Evolutionary conservation across 2,329 filamentous ascomycete species (phyloP).

Genomic region (Exophiala xenobiotica): DNA sequence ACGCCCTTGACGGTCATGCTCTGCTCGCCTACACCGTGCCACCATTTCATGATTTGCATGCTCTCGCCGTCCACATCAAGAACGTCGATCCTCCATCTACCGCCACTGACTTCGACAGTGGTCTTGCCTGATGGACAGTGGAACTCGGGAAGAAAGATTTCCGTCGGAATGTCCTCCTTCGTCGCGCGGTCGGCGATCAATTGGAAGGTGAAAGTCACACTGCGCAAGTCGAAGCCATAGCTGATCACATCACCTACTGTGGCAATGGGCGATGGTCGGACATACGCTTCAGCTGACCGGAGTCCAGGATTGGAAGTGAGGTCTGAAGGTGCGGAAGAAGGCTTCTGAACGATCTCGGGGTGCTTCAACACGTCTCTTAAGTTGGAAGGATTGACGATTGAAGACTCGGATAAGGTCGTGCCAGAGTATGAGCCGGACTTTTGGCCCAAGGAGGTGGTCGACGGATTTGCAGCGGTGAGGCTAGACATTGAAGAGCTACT

Average conservation of each 20-base stretch:
- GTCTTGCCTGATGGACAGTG: constrained; percentile 80
- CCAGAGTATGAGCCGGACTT: constrained; percentile 54
- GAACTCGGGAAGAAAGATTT: constrained; percentile 84
- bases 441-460: constrained; percentile 37
- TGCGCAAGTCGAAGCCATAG: constrained; percentile 79
- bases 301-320: constrained; percentile 60
- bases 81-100: constrained; percentile 82
- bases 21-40: constrained; percentile 86
- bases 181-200: constrained; percentile 63
- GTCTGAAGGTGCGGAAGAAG: constrained; percentile 33
- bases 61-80: constrained; percentile 68
- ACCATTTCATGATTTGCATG: constrained; percentile 82
- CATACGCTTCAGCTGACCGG: constrained; percentile 88
- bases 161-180: constrained; percentile 67
- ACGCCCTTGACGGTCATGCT: constrained; percentile 72
- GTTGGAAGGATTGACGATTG: constrained; percentile 69
- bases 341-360: constrained; percentile 57
- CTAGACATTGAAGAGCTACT: constrained; percentile 32
- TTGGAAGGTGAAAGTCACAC: constrained; percentile 72
- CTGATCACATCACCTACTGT: constrained; percentile 69
- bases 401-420: constrained; percentile 44
- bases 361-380: constrained; percentile 67
- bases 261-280: constrained; percentile 76
- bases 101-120: constrained; percentile 72
- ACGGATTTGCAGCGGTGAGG: constrained; percentile 41